Evolutionary conservation across 495 filamentous ascomycete genomes (phyloP).

Genomic region (Aspergillus wentii): DNA sequence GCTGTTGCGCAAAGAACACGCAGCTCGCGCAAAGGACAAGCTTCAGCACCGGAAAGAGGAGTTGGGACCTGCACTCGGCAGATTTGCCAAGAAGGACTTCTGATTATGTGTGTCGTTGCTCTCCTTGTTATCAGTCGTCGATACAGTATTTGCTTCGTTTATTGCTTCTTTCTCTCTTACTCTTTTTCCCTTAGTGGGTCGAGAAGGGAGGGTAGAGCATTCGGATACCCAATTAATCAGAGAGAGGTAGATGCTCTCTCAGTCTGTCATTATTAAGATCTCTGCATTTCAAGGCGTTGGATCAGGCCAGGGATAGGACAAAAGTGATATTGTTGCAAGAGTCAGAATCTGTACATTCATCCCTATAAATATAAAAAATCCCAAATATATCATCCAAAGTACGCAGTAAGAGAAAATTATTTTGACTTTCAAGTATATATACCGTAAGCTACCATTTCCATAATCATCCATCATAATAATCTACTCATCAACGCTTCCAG

Average conservation of each 20-base stretch:
- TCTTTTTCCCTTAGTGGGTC: too few species aligned
- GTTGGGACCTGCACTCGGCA: slow-evolving; percentile 64
- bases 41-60: slow-evolving; percentile 57
- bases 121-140: too few species aligned
- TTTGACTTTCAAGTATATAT: too few species aligned
- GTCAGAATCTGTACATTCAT: too few species aligned
- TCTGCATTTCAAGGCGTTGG: not conserved
- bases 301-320: not conserved
- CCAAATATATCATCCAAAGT: too few species aligned
- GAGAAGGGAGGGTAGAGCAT: not conserved
- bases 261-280: not conserved
- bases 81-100: slow-evolving; percentile 57
- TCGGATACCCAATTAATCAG: not conserved
- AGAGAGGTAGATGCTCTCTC: too few species aligned
- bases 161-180: not conserved
- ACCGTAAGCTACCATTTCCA: not conserved
- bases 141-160: not conserved
- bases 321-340: not conserved
- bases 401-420: too few species aligned
- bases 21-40: slow-evolving; percentile 56
- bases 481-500: slow-evolving; percentile 36
- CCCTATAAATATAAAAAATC: too few species aligned
- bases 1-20: slow-evolving; percentile 59
- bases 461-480: slow-evolving; percentile 1
- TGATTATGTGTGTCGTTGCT: slow-evolving; percentile 17